Evolutionary conservation across 805 yeast genomes (phyloP).

Genomic region (Kregervanrija pseudodelftensis): DNA sequence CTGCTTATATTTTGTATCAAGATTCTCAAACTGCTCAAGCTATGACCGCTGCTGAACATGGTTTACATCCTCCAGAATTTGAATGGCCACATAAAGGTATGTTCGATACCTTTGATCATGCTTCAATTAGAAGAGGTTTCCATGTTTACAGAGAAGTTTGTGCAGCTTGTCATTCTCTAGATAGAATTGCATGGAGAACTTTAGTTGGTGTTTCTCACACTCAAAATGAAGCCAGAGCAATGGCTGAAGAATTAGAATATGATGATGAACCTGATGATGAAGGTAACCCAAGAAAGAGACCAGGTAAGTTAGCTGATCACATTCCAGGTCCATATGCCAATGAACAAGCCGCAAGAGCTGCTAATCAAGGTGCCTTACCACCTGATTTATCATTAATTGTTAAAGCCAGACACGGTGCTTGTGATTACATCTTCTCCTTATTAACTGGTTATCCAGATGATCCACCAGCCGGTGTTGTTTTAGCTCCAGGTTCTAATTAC

Average conservation of each 20-base stretch:
- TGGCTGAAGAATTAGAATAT: slow-evolving; percentile 96
- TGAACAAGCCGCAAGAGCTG: slow-evolving; percentile 99
- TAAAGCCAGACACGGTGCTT: slow-evolving; percentile 98
- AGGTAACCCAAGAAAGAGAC: slow-evolving; percentile 96
- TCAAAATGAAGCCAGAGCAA: slow-evolving; percentile 78
- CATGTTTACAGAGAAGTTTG: slow-evolving; percentile 98
- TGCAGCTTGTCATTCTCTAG: slow-evolving; percentile 97
- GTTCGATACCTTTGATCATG: slow-evolving; percentile 87
- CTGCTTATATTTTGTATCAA: slow-evolving; percentile 74
- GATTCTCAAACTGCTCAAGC: slow-evolving; percentile 87
- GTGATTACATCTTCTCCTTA: slow-evolving; percentile 89
- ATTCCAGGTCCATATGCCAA: slow-evolving; percentile 94
- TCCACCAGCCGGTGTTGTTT: slow-evolving; percentile 92
- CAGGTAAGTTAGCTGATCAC: slow-evolving; percentile 95
- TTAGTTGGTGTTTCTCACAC: slow-evolving; percentile 96
- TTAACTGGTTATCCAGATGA: slow-evolving; percentile 99
- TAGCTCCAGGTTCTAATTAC: slow-evolving; percentile 94
- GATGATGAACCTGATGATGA: slow-evolving; percentile 95
- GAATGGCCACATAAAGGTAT: slow-evolving; percentile 94
- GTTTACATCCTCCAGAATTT: slow-evolving; percentile 89
- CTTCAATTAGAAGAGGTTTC: slow-evolving; percentile 96
- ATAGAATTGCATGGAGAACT: slow-evolving; percentile 97
- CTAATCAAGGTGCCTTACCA: slow-evolving; percentile 98
- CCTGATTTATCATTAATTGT: slow-evolving; percentile 96
- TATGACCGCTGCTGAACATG: slow-evolving; percentile 98